phyloP scores from a whole-genome alignment of 2,329 filamentous ascomycete species.

The Fusarium virguliforme region DNA sequence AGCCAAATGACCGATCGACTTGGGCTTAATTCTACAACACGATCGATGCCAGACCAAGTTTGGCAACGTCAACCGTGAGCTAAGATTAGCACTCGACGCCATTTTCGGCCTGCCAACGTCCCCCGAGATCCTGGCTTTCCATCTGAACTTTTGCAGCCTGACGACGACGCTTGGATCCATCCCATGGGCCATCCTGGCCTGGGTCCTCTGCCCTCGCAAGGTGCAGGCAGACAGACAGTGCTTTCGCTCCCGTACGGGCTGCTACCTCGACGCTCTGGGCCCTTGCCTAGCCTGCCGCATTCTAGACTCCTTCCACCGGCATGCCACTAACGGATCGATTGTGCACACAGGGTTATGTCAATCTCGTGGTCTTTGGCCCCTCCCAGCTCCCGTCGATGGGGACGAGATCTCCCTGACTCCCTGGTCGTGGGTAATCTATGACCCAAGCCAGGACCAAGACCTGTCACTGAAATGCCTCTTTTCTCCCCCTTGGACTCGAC shows the following conservation, averaged over 20 bases:
- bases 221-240: conserved; percentile 25
- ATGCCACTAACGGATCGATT: conserved; percentile 30
- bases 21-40: conserved; percentile 19
- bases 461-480: conserved; percentile 24
- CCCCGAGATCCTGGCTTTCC: conserved; percentile 33
- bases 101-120: conserved; percentile 15
- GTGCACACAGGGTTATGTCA: conserved; percentile 33
- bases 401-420: conserved; percentile 44
- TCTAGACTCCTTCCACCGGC: conserved; percentile 44
- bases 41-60: conserved; percentile 21
- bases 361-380: conserved; percentile 38
- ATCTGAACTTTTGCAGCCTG: conserved; percentile 38
- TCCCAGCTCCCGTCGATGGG: conserved; percentile 40
- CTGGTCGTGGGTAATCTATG: conserved; percentile 29
- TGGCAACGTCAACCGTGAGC: conserved; percentile 19
- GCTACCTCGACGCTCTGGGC: conserved; percentile 33
- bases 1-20: conserved; percentile 20
- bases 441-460: conserved; percentile 20
- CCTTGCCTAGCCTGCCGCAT: conserved; percentile 39
- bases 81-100: conserved; percentile 25
- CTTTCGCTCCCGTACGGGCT: conserved; percentile 44
- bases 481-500: conserved; percentile 20
- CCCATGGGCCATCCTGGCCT: conserved; percentile 24
- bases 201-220: conserved; percentile 35
- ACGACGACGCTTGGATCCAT: conserved; percentile 28